phyloP scores from a whole-genome alignment of 768 basidiomycete genomes.

The Postia placenta region DNA sequence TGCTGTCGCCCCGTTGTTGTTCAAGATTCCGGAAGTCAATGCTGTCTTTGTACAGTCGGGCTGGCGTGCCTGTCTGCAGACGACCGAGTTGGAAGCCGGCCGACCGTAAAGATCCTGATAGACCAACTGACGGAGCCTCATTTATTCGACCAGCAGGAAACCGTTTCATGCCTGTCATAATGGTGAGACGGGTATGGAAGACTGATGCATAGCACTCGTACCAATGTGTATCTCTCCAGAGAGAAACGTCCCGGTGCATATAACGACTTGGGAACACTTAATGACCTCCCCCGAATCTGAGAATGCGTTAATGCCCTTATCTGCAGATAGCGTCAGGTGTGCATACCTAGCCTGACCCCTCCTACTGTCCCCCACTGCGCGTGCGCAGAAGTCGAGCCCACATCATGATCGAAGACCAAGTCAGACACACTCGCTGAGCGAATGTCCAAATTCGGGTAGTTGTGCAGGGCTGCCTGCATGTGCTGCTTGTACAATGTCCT shows the following conservation, averaged over 20 bases:
- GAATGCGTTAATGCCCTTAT: neutral
- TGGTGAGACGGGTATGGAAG: no score
- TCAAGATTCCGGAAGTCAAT: conserved; percentile 63
- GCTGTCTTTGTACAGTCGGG: conserved; percentile 62
- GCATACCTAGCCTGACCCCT: conserved; percentile 65
- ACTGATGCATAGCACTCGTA: no score
- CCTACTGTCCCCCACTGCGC: conserved; percentile 40
- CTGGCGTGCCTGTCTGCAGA: conserved; percentile 84
- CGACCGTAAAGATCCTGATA: conserved; percentile 66
- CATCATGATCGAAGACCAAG: conserved; percentile 53
- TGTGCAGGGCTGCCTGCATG: conserved; percentile 66
- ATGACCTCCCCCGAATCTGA: conserved; percentile 72
- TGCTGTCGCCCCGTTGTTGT: conserved; percentile 59
- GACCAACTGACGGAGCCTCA: conserved; percentile 64
- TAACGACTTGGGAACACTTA: conserved; percentile 72
- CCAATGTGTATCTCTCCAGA: conserved; percentile 91
- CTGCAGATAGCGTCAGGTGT: neutral
- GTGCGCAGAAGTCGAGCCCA: conserved; percentile 17
- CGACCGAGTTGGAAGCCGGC: conserved; percentile 82
- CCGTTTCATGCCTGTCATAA: conserved; percentile 53
- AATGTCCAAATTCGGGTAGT: conserved; percentile 66
- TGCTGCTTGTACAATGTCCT: conserved; percentile 74
- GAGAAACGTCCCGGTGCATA: conserved; percentile 90
- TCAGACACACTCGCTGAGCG: conserved; percentile 75
- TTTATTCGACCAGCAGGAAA: conserved; percentile 76